Percentiles rank a stretch among this genome's conserved stretches.
These are phyloP conservation scores for Linum tenue DNA, from an alignment of 345 rosid genomes.

Conservation along the genomic window DNA sequence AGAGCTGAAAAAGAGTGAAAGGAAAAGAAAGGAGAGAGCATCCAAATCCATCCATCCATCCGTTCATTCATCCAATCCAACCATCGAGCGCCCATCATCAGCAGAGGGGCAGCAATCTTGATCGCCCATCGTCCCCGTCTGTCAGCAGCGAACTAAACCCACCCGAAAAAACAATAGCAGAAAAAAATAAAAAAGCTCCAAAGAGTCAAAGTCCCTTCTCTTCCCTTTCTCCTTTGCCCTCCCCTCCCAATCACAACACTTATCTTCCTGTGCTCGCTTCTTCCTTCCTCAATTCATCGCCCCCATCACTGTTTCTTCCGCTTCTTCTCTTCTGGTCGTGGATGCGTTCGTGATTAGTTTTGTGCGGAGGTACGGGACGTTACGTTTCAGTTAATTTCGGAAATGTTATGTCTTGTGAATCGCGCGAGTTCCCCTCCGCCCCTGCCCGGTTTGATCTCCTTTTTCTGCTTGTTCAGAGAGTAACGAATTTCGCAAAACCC, in stretches of 20 bases:
- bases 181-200: neutral
- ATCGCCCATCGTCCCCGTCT: neutral
- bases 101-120: neutral
- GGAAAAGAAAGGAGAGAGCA: no score
- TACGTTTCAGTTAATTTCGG: neutral
- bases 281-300: neutral
- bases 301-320: neutral
- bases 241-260: neutral
- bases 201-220: neutral
- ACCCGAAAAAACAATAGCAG: no score
- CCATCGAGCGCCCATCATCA: neutral
- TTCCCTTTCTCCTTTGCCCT: neutral
- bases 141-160: neutral
- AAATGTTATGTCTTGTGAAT: neutral
- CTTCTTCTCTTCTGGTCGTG: neutral
- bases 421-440: neutral
- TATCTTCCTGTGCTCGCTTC: neutral
- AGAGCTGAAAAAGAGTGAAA: no score
- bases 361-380: neutral
- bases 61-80: neutral
- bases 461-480: neutral
- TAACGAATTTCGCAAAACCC: neutral
- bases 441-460: no score
- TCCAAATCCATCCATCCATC: no score
- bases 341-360: neutral